Evolutionary conservation across 1,139 yeast species (phyloP).

Genomic region (Pichia sp.): DNA sequence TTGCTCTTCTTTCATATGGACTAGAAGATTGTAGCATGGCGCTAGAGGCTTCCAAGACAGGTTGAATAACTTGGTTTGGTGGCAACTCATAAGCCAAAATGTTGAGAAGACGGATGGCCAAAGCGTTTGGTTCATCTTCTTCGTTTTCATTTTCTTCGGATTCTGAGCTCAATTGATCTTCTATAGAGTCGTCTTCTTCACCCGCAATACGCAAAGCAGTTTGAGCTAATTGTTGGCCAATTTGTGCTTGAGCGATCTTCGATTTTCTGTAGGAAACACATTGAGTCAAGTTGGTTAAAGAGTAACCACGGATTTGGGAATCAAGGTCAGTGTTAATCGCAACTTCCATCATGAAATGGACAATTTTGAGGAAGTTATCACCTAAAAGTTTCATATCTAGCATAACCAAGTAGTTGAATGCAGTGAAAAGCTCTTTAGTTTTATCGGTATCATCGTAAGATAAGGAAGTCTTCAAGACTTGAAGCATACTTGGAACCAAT

Average conservation of each 20-base stretch:
- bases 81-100: constrained; percentile 80
- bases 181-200: constrained; percentile 73
- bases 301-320: constrained; percentile 77
- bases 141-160: constrained; percentile 91
- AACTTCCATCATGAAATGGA: constrained; percentile 72
- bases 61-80: constrained; percentile 83
- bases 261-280: constrained; percentile 71
- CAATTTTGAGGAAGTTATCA: constrained; percentile 63
- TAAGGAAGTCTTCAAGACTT: constrained; percentile 73
- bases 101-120: constrained; percentile 78
- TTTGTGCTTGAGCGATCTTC: constrained; percentile 56
- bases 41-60: constrained; percentile 68
- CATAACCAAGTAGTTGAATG: constrained; percentile 73
- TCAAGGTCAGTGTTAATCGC: constrained; percentile 64
- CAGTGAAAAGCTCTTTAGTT: constrained; percentile 76
- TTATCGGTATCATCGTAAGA: constrained; percentile 64
- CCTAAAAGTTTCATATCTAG: constrained; percentile 78
- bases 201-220: constrained; percentile 75
- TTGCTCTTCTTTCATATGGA: constrained; percentile 83
- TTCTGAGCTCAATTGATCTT: constrained; percentile 70
- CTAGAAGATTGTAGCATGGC: constrained; percentile 59
- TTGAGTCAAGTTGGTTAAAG: constrained; percentile 79
- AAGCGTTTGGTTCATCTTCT: constrained; percentile 73
- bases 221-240: constrained; percentile 76
- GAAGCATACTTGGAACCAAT: constrained; percentile 75